Percentiles rank a stretch among this genome's conserved stretches.
Evolutionary conservation across 148 eudicot genomes (phyloP).

Genomic region (Nyssa sinensis): DNA sequence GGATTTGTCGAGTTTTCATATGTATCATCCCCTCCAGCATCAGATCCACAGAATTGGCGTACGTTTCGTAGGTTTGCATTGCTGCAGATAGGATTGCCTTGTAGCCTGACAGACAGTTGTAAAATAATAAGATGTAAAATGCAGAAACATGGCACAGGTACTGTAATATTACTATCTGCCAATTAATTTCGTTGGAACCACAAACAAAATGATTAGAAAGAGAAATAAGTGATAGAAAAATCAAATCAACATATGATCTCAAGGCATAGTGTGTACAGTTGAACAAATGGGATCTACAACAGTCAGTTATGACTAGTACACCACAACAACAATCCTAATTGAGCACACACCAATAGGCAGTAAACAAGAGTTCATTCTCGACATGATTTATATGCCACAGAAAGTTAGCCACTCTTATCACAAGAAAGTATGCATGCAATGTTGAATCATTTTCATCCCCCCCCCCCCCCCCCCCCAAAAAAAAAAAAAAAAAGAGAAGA

Average conservation of each 20-base stretch:
- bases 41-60: slow-evolving; percentile 52
- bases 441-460: no score
- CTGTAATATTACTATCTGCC: background rate
- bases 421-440: no score
- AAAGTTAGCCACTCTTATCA: background rate
- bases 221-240: background rate
- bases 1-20: slow-evolving; percentile 25
- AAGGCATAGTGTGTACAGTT: background rate
- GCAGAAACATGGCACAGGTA: slow-evolving; percentile 5
- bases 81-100: slow-evolving; percentile 72
- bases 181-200: background rate
- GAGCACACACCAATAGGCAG: background rate
- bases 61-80: slow-evolving; percentile 36
- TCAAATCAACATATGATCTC: background rate
- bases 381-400: background rate
- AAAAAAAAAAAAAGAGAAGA: background rate
- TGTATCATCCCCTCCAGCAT: slow-evolving; percentile 38
- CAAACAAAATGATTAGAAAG: background rate
- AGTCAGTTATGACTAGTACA: background rate
- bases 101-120: slow-evolving; percentile 50
- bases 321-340: background rate
- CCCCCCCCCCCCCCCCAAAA: no score
- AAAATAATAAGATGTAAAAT: slow-evolving; percentile 14
- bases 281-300: background rate
- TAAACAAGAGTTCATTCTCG: background rate